Evolutionary conservation across 2,329 filamentous ascomycete species (phyloP), one percentile per base, ranked within the genome.

Genomic region (Clonostachys rosea): DNA sequence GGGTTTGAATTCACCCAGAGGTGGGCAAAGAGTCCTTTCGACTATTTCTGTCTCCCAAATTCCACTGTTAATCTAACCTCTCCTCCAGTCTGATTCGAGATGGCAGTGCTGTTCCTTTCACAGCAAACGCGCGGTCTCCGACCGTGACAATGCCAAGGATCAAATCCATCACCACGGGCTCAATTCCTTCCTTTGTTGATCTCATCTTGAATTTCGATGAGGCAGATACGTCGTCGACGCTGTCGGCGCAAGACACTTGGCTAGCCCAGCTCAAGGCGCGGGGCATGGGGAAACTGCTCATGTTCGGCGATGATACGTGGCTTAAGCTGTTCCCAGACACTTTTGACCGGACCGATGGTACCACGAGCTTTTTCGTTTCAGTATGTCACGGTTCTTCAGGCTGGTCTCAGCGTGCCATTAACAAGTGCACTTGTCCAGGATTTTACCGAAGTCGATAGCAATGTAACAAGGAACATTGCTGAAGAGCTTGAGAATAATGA

Each of bases 271-370:
- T 99, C 69, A 92, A 86, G 64, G 83, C 84, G 35, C 86, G 83
- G 58, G 70, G 74, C 20, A 64, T 71, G 16, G 89, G 89, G 17
- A 91, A 89, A 58, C 75, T 97, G 52, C 74, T 96, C 62, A 94
- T 99, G 86, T 96, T 94, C 61, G 94, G 94, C 43, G 94, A 99
- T 60, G 94, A 99, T 64, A 99, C 94, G 17, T 99, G 94, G 95
- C 73, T 99, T 56, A 97, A 96, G 71, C 76, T 99, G 13, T 99
- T 99, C 58, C 94, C 94, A 1, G 83, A 80, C 14, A 90, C 87
- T 43, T 99, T 99, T 69, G 83, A 86, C 56, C 84, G 91, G 39
- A 76, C 84, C 44, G 95, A 99, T 66, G 94, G 95, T 43, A 99
- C 94, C 3, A 91, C 91, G 48, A 97, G 92, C 70, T 99, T 99